These are phyloP conservation scores for Paramyrothecium roridum DNA, from an alignment of 2,329 filamentous ascomycete species.

Conservation along the genomic window DNA sequence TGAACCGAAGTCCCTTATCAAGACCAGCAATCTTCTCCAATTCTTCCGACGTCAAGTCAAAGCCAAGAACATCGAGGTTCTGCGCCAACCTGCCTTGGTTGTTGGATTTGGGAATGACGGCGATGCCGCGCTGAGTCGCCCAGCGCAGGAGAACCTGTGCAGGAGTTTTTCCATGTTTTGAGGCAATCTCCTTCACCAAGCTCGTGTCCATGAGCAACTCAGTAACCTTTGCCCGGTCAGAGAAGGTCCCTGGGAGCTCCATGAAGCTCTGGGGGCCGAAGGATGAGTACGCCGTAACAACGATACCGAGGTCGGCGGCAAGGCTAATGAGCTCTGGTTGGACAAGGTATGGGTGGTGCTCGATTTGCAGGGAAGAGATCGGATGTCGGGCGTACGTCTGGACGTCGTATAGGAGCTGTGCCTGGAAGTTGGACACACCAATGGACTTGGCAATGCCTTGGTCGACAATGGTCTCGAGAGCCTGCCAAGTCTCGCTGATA, in stretches of 20 bases:
- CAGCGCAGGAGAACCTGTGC: constrained; percentile 66
- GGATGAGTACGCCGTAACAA: constrained; percentile 63
- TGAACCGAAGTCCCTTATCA: constrained; percentile 56
- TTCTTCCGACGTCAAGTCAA: constrained; percentile 52
- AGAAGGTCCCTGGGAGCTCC: constrained; percentile 19
- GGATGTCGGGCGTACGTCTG: constrained; percentile 54
- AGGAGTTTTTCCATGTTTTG: constrained; percentile 54
- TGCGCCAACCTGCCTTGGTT: constrained; percentile 44
- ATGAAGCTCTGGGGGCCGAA: constrained; percentile 54
- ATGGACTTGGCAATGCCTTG: constrained; percentile 66
- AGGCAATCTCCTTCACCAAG: constrained; percentile 46
- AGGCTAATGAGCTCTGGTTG: constrained; percentile 55
- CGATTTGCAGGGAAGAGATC: constrained; percentile 59
- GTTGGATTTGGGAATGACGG: constrained; percentile 64
- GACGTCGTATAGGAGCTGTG: constrained; percentile 56
- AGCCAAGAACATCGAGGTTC: constrained; percentile 55
- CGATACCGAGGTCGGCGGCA: constrained; percentile 54
- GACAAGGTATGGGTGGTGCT: constrained; percentile 67
- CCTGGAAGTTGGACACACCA: constrained; percentile 75
- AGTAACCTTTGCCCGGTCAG: constrained; percentile 20
- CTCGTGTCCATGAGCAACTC: constrained; percentile 25
- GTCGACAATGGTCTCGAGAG: constrained; percentile 70
- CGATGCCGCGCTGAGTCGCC: constrained; percentile 62
- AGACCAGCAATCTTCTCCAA: constrained; percentile 53
- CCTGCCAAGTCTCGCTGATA: constrained; percentile 76